Conservation (phyloP, 2,329 filamentous ascomycete species). For the Allantophomopsis lycopodina region DNA sequence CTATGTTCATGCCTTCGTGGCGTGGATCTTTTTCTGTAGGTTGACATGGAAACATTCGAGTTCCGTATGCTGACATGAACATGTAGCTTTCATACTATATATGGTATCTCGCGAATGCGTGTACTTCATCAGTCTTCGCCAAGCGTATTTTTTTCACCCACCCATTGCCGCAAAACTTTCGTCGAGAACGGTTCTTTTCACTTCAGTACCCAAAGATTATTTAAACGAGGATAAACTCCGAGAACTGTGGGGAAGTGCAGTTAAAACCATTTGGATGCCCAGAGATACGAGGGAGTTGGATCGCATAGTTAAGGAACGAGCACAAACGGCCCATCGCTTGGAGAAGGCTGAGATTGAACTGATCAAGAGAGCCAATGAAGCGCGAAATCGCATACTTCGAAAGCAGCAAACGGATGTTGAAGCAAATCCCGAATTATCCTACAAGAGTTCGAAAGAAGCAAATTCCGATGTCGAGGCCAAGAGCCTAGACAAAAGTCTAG, state of each 20-base stretch:
- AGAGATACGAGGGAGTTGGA: constrained; percentile 44
- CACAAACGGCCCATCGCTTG: constrained; percentile 44
- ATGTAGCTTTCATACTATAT: constrained; percentile 43
- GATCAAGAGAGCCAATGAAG: constrained; percentile 37
- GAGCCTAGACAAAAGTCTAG: too few species aligned
- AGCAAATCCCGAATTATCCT: not conserved
- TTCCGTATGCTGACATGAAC: not conserved
- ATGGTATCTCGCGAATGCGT: constrained; percentile 52
- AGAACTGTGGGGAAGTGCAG: constrained; percentile 43
- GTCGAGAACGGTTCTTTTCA: constrained; percentile 54
- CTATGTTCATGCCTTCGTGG: constrained; percentile 46
- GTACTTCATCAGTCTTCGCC: constrained; percentile 55
- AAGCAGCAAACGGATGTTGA: not conserved
- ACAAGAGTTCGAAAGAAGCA: not conserved
- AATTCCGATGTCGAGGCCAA: too few species aligned
- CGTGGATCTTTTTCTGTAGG: constrained; percentile 45
- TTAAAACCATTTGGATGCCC: constrained; percentile 51
- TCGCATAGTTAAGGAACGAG: constrained; percentile 43
- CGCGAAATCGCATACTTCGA: too few species aligned
- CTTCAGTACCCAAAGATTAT: constrained; percentile 46
- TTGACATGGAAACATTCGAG: not conserved
- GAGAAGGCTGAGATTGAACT: constrained; percentile 51
- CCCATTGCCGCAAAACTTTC: constrained; percentile 50
- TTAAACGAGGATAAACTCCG: constrained; percentile 42
- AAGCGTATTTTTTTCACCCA: constrained; percentile 55